Evolutionary conservation across 2,329 filamentous ascomycete genomes (phyloP).

Genomic region (Neopestalotiopsis sp.): DNA sequence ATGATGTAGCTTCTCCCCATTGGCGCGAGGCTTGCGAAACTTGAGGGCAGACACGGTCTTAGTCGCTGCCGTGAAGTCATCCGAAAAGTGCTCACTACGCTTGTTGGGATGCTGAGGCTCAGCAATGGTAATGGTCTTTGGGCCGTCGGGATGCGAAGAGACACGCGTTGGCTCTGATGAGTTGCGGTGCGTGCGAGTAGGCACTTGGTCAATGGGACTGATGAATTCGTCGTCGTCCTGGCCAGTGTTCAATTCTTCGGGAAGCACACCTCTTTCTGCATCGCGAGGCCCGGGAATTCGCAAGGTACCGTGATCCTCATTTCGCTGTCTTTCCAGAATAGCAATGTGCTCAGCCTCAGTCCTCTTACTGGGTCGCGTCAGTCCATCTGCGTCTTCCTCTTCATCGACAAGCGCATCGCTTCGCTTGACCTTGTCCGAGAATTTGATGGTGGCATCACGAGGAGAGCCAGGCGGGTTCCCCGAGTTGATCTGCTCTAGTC

Average conservation of each 20-base stretch:
- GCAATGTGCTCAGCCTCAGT: constrained; percentile 82
- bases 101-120: constrained; percentile 58
- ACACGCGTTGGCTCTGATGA: constrained; percentile 21
- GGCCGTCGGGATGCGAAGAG: constrained; percentile 41
- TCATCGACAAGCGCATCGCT: constrained; percentile 51
- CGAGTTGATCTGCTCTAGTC: constrained; percentile 21
- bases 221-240: constrained; percentile 34
- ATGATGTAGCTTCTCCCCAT: constrained; percentile 44
- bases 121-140: constrained; percentile 70
- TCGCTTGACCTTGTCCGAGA: constrained; percentile 69
- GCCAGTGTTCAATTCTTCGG: constrained; percentile 54
- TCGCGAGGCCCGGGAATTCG: constrained; percentile 93
- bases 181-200: constrained; percentile 26
- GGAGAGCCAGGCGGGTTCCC: constrained; percentile 22
- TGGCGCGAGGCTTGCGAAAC: constrained; percentile 48
- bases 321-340: constrained; percentile 84
- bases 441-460: constrained; percentile 62
- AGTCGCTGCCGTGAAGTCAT: constrained; percentile 48
- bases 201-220: constrained; percentile 36
- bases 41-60: constrained; percentile 48
- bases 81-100: constrained; percentile 39
- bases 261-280: constrained; percentile 80
- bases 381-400: constrained; percentile 49
- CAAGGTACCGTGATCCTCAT: constrained; percentile 73
- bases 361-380: constrained; percentile 56